These are phyloP conservation scores for Phytophthora foliorum DNA, from an alignment of 352 stramenopile genomes.

Conservation along the genomic window DNA sequence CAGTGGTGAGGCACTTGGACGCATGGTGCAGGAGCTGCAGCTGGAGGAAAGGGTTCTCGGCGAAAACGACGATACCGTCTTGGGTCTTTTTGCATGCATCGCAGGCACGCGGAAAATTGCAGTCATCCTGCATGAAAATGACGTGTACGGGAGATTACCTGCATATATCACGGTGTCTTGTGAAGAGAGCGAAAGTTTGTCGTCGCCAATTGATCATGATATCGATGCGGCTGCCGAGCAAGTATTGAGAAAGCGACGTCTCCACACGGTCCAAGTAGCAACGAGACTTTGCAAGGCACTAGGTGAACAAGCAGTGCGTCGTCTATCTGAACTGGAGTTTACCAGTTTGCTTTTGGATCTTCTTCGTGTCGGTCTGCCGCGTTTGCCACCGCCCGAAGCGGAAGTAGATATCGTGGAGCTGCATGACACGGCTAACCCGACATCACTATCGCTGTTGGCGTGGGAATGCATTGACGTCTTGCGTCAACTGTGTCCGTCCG, in stretches of 20 bases:
- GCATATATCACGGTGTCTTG: slow-evolving; percentile 45
- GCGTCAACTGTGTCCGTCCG: slow-evolving; percentile 40
- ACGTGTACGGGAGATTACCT: slow-evolving; percentile 54
- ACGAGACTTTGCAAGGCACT: slow-evolving; percentile 43
- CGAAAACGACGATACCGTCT: slow-evolving; percentile 53
- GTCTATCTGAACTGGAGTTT: slow-evolving; percentile 54
- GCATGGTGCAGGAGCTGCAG: slow-evolving; percentile 63
- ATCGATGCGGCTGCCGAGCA: not conserved
- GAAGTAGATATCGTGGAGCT: slow-evolving; percentile 3
- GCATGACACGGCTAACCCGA: not conserved
- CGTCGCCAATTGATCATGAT: slow-evolving; percentile 1
- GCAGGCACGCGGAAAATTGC: slow-evolving; percentile 55
- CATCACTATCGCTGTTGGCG: slow-evolving; percentile 22
- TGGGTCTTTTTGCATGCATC: slow-evolving; percentile 54
- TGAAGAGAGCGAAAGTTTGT: slow-evolving; percentile 13
- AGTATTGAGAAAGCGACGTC: slow-evolving; percentile 1
- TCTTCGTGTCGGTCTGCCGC: slow-evolving; percentile 38
- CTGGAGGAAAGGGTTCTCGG: slow-evolving; percentile 34
- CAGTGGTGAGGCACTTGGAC: slow-evolving; percentile 57
- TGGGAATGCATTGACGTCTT: slow-evolving; percentile 57
- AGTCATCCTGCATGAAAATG: slow-evolving; percentile 63
- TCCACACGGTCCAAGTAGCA: slow-evolving; percentile 37
- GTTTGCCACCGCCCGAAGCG: not conserved
- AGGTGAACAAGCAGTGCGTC: slow-evolving; percentile 41
- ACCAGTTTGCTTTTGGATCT: slow-evolving; percentile 48